Conservation (phyloP, 2,329 filamentous ascomycete species). For the Corinectria fuckeliana region DNA sequence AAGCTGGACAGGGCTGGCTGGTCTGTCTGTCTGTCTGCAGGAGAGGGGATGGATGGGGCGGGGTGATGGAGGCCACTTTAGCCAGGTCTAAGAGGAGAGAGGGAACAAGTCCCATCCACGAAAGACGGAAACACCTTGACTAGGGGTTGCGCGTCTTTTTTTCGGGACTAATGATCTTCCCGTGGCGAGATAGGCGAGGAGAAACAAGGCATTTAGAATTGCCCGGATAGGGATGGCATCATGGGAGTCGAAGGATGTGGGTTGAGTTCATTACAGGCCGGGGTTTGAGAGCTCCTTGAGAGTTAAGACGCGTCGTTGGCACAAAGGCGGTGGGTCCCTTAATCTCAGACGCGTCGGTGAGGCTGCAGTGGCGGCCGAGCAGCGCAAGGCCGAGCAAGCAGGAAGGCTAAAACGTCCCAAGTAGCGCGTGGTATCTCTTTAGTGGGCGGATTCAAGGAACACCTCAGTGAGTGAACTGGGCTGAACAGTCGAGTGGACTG, state of each 20-base stretch:
- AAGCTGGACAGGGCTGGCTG: conserved; percentile 24
- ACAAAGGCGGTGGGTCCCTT: conserved; percentile 11
- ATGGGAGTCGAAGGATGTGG: conserved; percentile 9
- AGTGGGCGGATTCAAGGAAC: not conserved
- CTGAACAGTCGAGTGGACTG: no score
- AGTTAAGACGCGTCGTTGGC: conserved; percentile 12
- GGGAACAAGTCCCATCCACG: conserved; percentile 6
- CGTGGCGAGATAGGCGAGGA: conserved; percentile 37
- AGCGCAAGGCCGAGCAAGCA: conserved; percentile 19
- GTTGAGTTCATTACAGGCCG: conserved; percentile 1
- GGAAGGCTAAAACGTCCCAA: conserved; percentile 18
- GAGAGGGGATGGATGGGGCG: conserved; percentile 2
- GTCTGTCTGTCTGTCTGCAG: conserved; percentile 8
- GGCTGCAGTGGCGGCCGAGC: conserved; percentile 26
- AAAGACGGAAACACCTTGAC: conserved; percentile 6
- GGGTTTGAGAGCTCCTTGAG: not conserved
- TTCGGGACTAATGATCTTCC: conserved; percentile 34
- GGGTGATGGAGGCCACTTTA: no score
- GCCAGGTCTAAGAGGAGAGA: no score
- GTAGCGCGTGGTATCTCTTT: conserved; percentile 24
- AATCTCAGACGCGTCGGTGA: conserved; percentile 37
- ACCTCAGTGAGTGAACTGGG: not conserved
- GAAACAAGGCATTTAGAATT: conserved; percentile 15
- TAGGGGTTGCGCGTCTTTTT: conserved; percentile 28
- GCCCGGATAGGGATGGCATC: conserved; percentile 11